phyloP scores from a whole-genome alignment of 768 basidiomycete species.

The Melanogaster broomeanus region DNA sequence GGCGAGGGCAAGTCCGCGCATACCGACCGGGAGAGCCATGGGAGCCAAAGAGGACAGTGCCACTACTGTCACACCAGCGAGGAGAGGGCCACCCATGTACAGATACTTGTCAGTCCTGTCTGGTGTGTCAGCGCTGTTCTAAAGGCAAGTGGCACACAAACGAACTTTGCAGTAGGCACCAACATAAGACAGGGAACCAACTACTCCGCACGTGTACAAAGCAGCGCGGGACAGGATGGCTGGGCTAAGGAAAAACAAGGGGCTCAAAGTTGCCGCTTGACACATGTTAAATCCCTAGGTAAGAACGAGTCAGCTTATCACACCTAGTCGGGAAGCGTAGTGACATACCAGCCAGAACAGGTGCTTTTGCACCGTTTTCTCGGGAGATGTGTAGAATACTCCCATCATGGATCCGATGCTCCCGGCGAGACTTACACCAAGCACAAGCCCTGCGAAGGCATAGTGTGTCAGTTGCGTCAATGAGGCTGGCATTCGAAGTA shows the following conservation, averaged over 20 bases:
- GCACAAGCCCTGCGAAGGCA: conserved; percentile 63
- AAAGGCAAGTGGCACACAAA: neutral
- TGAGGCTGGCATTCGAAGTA: neutral
- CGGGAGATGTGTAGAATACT: conserved; percentile 74
- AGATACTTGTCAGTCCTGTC: conserved; percentile 76
- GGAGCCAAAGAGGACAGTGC: conserved; percentile 86
- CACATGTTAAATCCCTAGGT: conserved; percentile 77
- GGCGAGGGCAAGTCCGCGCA: conserved; percentile 74
- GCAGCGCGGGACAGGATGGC: conserved; percentile 86
- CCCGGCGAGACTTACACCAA: conserved; percentile 78
- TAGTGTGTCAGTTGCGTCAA: neutral
- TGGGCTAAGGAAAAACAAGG: conserved; percentile 86
- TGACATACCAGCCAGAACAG: conserved; percentile 72
- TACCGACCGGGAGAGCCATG: conserved; percentile 82
- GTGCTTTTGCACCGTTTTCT: conserved; percentile 76
- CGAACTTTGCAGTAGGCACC: conserved; percentile 84
- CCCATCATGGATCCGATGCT: conserved; percentile 88
- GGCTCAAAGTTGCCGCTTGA: conserved; percentile 85
- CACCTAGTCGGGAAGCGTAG: neutral
- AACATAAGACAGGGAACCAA: conserved; percentile 84
- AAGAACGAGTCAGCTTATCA: conserved; percentile 8
- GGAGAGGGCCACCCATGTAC: conserved; percentile 82
- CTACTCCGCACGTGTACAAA: conserved; percentile 82
- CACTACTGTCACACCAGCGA: conserved; percentile 88
- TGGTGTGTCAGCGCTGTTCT: neutral